Evolutionary conservation across 345 rosid genomes (phyloP).

Genomic region (Rhodomyrtus tomentosa): DNA sequence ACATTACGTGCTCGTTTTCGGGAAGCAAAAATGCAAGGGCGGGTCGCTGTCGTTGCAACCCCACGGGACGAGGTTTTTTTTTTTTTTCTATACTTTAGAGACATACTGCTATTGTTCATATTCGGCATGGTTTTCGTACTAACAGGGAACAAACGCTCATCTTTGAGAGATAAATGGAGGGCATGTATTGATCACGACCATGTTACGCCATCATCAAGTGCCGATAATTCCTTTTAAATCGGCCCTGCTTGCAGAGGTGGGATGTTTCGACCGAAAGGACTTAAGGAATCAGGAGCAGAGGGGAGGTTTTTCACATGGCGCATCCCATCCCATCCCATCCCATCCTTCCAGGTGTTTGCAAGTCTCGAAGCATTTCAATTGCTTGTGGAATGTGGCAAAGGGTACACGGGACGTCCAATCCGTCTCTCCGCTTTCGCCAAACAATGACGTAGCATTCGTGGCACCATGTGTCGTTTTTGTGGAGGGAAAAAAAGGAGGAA

Average conservation of each 20-base stretch:
- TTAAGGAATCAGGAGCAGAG: neutral
- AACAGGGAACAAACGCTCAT: no score
- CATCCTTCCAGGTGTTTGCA: neutral
- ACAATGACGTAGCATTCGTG: neutral
- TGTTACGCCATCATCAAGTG: neutral
- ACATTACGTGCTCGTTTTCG: neutral
- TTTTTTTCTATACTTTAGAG: no score
- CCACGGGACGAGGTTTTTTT: no score
- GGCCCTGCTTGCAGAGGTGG: neutral
- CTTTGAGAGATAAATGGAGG: neutral
- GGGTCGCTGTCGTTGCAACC: neutral
- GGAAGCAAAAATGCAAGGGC: neutral
- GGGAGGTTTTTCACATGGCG: no score
- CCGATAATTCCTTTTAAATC: neutral
- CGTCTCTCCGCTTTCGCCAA: neutral
- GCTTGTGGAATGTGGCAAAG: neutral
- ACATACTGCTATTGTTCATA: no score
- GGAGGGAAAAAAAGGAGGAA: neutral
- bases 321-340: no score
- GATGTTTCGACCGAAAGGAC: neutral
- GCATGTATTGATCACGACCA: no score
- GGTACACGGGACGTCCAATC: neutral
- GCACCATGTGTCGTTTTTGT: neutral
- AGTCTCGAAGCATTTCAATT: neutral
- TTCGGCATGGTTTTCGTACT: no score